These are phyloP conservation scores for Austroboletus niveus DNA, from an alignment of 1,284 basidiomycete species.

Conservation along the genomic window DNA sequence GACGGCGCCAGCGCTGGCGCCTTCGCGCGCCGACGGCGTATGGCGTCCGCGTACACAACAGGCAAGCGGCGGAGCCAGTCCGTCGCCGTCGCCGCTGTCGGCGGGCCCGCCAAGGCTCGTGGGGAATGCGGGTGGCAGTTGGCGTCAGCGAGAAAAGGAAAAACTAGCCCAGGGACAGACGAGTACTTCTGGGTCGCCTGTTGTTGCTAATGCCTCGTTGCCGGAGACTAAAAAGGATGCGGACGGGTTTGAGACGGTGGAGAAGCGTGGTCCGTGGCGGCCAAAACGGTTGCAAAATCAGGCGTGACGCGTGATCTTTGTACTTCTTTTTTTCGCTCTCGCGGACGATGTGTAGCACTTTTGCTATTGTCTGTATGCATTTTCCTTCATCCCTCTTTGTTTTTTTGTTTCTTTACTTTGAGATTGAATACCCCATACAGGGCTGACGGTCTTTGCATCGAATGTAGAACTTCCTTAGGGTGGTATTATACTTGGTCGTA, in stretches of 20 bases:
- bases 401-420: no score
- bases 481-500: no score
- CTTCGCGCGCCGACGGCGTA: conserved; percentile 5
- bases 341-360: no score
- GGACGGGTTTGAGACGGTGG: conserved; percentile 71
- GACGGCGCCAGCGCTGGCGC: conserved; percentile 1
- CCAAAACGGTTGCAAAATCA: conserved; percentile 30
- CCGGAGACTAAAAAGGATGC: conserved; percentile 49
- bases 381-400: no score
- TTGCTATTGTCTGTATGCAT: no score
- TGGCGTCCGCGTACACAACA: conserved; percentile 22
- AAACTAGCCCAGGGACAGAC: conserved; percentile 10
- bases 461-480: no score
- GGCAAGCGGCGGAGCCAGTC: conserved; percentile 19
- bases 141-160: conserved; percentile 53
- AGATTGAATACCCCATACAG: no score
- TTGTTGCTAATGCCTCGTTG: conserved; percentile 25
- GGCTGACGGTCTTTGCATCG: no score
- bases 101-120: conserved; percentile 38
- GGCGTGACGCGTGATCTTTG: conserved; percentile 1
- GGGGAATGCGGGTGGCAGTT: conserved; percentile 38
- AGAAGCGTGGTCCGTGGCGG: conserved; percentile 45
- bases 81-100: conserved; percentile 28
- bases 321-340: no score
- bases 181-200: conserved; percentile 38